Base-by-base conservation (phyloP, 129 eudicot genomes). In the Erigeron canadensis region DNA sequence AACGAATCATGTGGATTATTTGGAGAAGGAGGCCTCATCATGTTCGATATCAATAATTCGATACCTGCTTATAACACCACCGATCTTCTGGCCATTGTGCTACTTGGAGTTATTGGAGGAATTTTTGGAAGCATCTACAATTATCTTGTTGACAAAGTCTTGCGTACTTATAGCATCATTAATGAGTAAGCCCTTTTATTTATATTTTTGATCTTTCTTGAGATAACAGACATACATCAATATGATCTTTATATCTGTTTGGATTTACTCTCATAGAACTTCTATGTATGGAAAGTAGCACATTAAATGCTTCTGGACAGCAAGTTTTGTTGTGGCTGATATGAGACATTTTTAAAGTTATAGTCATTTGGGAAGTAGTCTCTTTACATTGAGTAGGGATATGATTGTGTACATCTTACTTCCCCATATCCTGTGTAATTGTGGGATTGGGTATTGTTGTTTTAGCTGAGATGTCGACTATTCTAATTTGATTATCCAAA, bases 21-120 rank as follows among this genome's bases (percentile, higher is more conserved):
- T 61, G 99, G 99, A 5, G 79, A 89, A 57, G 98, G 98, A 67
- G 98, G 98, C 65, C 83, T 89, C 41, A 93, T 94, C 77, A 90
- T 95, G 99, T 95, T 87, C 61, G 81, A 95, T 73, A 81, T 95
- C 62, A 84, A 84, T 68, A 79, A 88, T 15, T 70, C 86, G 8
- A 74, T 67, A 42, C 86, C 91, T 75, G 37, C 76, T 42, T 90
- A 90, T 67, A 87, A 84, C 81, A 70, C 81, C 2, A 23, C 72
- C 22, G 99, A 95, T 84, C 79, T 95, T 22, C 72, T 95, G 7
- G 99, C 95, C 67, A 84, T 95, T 16, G 67, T 95, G 38, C 44
- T 84, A 47, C 91, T 95, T 75, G 99, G 99, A 65, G 85, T 90
- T 71, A 84, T 88, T 37, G 99, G 99, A 47, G 99, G 99, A 23